Conservation (phyloP, 345 rosid genomes). For the Camelina neglecta region DNA sequence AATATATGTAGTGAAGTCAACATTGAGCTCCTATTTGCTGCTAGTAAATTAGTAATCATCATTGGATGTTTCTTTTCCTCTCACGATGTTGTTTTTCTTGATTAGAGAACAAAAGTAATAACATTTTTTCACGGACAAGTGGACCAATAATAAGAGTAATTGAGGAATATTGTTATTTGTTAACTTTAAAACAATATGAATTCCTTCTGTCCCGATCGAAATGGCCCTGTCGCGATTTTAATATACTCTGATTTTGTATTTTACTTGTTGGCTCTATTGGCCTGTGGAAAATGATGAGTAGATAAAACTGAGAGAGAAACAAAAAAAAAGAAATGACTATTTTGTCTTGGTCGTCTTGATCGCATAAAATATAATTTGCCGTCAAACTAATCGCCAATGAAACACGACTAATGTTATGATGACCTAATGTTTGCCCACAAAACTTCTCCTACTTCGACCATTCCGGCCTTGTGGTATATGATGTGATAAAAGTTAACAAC, state of each 20-base stretch:
- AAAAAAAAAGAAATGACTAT: background rate
- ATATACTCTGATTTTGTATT: slow-evolving; percentile 17
- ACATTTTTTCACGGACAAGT: slow-evolving; percentile 29
- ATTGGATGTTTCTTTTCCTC: background rate
- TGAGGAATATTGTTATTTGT: slow-evolving; percentile 19
- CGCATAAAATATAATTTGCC: slow-evolving; percentile 1
- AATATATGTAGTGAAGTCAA: slow-evolving; percentile 35
- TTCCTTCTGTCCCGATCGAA: slow-evolving; percentile 28
- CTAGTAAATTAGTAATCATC: background rate
- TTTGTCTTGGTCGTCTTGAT: slow-evolving; percentile 15
- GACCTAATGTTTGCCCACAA: background rate
- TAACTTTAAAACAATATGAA: slow-evolving; percentile 22
- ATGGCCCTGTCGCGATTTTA: slow-evolving; percentile 23
- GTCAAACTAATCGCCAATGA: slow-evolving; percentile 5
- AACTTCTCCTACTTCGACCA: background rate
- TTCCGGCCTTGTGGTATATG: background rate
- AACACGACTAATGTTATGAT: background rate
- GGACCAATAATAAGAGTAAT: slow-evolving; percentile 22
- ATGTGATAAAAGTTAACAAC: background rate
- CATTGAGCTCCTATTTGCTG: slow-evolving; percentile 35
- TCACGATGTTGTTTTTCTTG: slow-evolving; percentile 17
- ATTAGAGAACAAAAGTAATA: slow-evolving; percentile 16
- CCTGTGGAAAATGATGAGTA: slow-evolving; percentile 23
- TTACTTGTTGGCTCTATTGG: slow-evolving; percentile 24
- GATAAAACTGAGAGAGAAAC: background rate